phyloP scores from a whole-genome alignment of 2,329 filamentous ascomycete genomes.

The Aschersonia sp. region DNA sequence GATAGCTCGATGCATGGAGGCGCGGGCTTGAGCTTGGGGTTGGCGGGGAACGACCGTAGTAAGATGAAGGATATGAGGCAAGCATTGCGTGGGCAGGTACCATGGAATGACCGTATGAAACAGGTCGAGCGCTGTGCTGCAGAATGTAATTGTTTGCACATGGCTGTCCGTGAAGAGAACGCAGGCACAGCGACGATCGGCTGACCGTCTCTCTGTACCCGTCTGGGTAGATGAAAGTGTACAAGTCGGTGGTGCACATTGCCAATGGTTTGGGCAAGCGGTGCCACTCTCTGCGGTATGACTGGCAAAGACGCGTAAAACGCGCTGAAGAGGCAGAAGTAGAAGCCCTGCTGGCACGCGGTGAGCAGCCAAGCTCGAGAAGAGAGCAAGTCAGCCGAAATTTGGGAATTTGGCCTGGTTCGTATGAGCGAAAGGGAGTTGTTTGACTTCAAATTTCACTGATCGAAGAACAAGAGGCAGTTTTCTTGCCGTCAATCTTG shows the following conservation, averaged over 20 bases:
- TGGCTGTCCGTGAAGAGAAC: slow-evolving; percentile 22
- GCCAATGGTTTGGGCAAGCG: slow-evolving; percentile 10
- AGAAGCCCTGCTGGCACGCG: too few species aligned
- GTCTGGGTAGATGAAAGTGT: slow-evolving; percentile 31
- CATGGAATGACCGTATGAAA: slow-evolving; percentile 13
- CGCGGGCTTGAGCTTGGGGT: slow-evolving; percentile 22
- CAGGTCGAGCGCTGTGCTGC: slow-evolving; percentile 24
- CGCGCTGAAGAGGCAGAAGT: too few species aligned
- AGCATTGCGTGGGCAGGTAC: slow-evolving; percentile 7
- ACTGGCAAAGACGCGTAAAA: neutral
- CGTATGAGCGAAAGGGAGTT: too few species aligned
- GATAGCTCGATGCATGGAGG: slow-evolving; percentile 16
- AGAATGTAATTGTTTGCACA: slow-evolving; percentile 27
- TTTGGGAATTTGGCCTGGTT: too few species aligned
- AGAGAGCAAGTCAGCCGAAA: too few species aligned
- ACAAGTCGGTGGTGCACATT: slow-evolving; percentile 36
- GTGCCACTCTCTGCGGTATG: neutral
- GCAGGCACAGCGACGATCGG: slow-evolving; percentile 22
- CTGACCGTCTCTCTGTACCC: slow-evolving; percentile 20
- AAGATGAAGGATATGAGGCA: slow-evolving; percentile 4
- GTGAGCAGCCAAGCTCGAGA: too few species aligned
- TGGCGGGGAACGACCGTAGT: slow-evolving; percentile 21
- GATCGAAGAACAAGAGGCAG: too few species aligned
- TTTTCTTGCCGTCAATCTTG: too few species aligned
- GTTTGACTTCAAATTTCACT: too few species aligned